Conservation (phyloP, 139 green algal genomes). For the Marvania coccoides region DNA sequence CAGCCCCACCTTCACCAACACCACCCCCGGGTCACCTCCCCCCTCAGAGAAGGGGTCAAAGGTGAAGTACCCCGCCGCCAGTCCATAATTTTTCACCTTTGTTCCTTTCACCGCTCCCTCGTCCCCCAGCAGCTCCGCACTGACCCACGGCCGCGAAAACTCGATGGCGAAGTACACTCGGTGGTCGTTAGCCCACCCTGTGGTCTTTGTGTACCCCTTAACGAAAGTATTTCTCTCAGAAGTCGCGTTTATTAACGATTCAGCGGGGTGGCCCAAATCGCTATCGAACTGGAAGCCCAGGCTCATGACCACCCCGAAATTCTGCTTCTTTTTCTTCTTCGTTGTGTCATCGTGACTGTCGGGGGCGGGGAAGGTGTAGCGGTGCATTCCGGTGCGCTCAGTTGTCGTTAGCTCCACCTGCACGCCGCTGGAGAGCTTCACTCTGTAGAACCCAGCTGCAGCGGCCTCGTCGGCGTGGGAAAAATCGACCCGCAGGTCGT, state of each 20-base stretch:
- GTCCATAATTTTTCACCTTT: background rate
- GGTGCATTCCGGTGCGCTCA: background rate
- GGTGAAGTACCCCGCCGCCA: background rate
- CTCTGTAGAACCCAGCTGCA: background rate
- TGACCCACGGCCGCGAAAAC: background rate
- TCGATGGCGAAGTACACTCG: background rate
- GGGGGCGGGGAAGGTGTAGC: background rate
- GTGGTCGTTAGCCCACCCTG: background rate
- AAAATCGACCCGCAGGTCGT: background rate
- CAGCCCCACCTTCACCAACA: background rate
- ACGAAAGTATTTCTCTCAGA: too few species aligned
- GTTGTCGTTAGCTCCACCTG: constrained; percentile 5
- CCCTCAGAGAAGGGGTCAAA: background rate
- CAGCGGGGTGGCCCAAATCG: too few species aligned
- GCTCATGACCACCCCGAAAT: too few species aligned
- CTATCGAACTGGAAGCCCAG: too few species aligned
- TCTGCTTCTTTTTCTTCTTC: too few species aligned
- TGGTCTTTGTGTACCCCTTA: background rate
- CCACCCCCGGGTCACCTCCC: background rate
- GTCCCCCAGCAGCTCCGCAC: background rate
- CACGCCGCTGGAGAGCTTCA: background rate
- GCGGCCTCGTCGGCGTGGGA: background rate
- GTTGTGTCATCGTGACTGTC: background rate
- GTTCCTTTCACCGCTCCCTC: background rate
- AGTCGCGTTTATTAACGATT: too few species aligned